Base-by-base conservation (phyloP, 352 stramenopile species). In the Thalassiosira ordinaria region DNA sequence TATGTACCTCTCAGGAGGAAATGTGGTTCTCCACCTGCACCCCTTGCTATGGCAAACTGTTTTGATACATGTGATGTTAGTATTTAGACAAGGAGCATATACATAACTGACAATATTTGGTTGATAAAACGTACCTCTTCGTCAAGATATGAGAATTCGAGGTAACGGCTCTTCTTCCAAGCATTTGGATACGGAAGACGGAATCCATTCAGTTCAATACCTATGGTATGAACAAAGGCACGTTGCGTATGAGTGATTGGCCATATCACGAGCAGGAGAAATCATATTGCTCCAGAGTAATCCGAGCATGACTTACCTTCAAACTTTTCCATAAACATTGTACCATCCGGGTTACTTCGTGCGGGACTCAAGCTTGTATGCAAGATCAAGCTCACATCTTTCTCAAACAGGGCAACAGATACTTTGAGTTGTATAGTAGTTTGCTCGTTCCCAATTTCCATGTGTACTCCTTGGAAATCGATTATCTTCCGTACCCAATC, bases 361-460 rank as follows among this genome's bases (percentile, higher is more conserved):
- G 46, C 63, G 24, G 46, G 46, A 51, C n/a, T 41, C 18, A 63
- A 52, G 27, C 24, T 51, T 14, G 63, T 63, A 62, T 62, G 46
- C 16, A 72, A 31, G 8, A 72, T 62, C 0, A 72, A 13, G 49
- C 13, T 51, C 4, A 47, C 5, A 14, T 31, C 11, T 1, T 52
- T 72, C 33, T 27, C 4, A n/a, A 72, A 62, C 16, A 72, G 18
- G 18, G 46, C 26, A 24, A 62, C 35, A 35, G 46, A 51, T 27
- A 72, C 44, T 22, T 27, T 27, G 63, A 29, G 0, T n/a, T 72
- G 46, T 31, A 72, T 72, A 26, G 60, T 57, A 60, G 46, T 35
- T 63, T 62, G 46, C 13, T 72, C 31, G 37, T 72, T 62, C 27
- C 63, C 49, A 29, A 72, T 72, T 20, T 72, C 46, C 63, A 72